phyloP scores from a whole-genome alignment of 495 filamentous ascomycete genomes.

The Aspergillus sclerotiicarbonarius region DNA sequence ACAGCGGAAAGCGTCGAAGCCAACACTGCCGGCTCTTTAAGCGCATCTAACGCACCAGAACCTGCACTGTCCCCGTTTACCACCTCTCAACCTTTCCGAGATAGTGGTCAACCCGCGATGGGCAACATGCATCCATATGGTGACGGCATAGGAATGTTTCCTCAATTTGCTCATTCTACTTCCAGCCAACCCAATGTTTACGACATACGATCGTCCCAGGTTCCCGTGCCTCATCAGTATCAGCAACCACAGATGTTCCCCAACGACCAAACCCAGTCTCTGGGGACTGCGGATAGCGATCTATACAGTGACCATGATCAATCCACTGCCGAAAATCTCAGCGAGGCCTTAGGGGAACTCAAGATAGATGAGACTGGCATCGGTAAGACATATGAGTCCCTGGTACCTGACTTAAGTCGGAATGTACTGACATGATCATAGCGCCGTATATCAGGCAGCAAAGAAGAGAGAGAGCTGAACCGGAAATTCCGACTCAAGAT shows the following conservation, averaged over 20 bases:
- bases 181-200: constrained; percentile 72
- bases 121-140: constrained; percentile 30
- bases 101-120: constrained; percentile 24
- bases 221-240: constrained; percentile 41
- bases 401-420: background rate
- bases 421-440: constrained; percentile 31
- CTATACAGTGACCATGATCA: constrained; percentile 54
- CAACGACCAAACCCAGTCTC: constrained; percentile 51
- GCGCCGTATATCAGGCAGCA: constrained; percentile 86
- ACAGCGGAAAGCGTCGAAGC: constrained; percentile 33
- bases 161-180: constrained; percentile 31
- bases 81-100: constrained; percentile 28
- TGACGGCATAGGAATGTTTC: constrained; percentile 37
- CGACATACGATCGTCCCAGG: constrained; percentile 64
- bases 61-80: constrained; percentile 34
- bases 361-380: constrained; percentile 86
- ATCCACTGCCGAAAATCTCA: constrained; percentile 68
- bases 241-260: constrained; percentile 51
- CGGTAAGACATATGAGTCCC: constrained; percentile 55
- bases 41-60: constrained; percentile 25
- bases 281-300: constrained; percentile 38
- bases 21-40: constrained; percentile 20
- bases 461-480: constrained; percentile 57
- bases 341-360: constrained; percentile 78
- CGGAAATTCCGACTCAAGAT: constrained; percentile 73